Percentiles rank a stretch among this genome's conserved stretches.
Evolutionary conservation across 176 grass and related monocot genomes (phyloP).

Genomic region (Alloteropsis semialata): DNA sequence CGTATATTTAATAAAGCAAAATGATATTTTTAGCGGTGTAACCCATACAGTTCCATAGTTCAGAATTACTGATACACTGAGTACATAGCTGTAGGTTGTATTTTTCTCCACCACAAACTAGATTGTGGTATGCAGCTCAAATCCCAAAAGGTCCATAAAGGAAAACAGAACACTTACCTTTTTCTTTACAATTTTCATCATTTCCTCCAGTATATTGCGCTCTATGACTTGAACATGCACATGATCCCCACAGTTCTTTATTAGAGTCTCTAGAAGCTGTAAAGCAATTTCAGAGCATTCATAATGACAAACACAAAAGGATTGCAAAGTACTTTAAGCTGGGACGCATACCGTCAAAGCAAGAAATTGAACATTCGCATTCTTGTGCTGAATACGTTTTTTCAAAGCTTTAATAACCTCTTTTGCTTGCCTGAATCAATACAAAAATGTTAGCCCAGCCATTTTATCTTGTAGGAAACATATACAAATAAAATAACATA

Average conservation of each 20-base stretch:
- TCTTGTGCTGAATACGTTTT: constrained; percentile 91
- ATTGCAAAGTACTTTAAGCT: not conserved
- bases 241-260: constrained; percentile 83
- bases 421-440: constrained; percentile 69
- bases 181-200: constrained; percentile 82
- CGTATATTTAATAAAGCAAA: not conserved
- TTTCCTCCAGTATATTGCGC: constrained; percentile 76
- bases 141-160: not conserved
- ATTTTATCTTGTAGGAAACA: not conserved
- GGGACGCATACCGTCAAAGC: constrained; percentile 66
- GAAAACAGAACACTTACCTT: constrained; percentile 40
- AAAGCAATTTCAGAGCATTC: constrained; percentile 23
- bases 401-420: constrained; percentile 89
- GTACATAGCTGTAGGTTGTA: not conserved
- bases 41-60: not conserved
- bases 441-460: not conserved
- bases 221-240: constrained; percentile 78
- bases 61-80: not conserved
- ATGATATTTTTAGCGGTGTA: not conserved
- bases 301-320: constrained; percentile 7
- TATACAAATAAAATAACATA: not conserved
- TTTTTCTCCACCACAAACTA: not conserved
- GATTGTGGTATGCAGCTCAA: not conserved
- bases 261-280: constrained; percentile 77
- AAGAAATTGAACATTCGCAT: constrained; percentile 67